A percentile compares a stretch with the other conserved stretches of the same genome.
Conservation (phyloP, 202 grass and related monocot genomes). For the Miscanthus sacchariflorus region DNA sequence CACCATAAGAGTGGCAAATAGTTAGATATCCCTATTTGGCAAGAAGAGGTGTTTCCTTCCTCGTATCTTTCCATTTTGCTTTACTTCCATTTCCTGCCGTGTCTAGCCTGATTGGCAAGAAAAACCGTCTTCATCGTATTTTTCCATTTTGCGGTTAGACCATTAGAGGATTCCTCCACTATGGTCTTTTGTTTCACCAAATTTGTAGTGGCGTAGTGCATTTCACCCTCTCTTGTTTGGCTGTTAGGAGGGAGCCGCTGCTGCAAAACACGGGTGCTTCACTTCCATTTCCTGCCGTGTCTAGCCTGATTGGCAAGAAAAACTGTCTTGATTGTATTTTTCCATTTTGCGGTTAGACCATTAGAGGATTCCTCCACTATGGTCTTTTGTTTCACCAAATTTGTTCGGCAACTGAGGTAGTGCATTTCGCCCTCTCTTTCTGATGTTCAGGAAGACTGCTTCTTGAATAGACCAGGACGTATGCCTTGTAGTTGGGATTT, state of each 20-base stretch:
- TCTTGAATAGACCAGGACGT: not conserved
- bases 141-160: not conserved
- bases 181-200: not conserved
- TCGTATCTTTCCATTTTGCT: not conserved
- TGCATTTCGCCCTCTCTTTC: not conserved
- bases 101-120: slow-evolving; percentile 19
- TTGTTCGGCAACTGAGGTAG: not conserved
- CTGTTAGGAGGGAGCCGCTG: not conserved
- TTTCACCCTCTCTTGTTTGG: not conserved
- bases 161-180: not conserved
- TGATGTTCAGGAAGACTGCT: not conserved
- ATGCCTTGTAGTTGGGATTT: not conserved
- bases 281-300: not conserved
- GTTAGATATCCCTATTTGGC: no score
- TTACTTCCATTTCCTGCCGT: not conserved
- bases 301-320: slow-evolving; percentile 22
- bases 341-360: no score
- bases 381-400: not conserved
- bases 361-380: no score
- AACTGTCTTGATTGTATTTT: not conserved
- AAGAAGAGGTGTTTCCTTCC: no score
- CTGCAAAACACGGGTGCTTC: not conserved
- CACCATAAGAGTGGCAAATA: no score
- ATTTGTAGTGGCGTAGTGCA: not conserved
- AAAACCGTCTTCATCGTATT: not conserved